Evolutionary conservation across 176 grass and related monocot species (phyloP).

Genomic region (Oryza glumipatula): DNA sequence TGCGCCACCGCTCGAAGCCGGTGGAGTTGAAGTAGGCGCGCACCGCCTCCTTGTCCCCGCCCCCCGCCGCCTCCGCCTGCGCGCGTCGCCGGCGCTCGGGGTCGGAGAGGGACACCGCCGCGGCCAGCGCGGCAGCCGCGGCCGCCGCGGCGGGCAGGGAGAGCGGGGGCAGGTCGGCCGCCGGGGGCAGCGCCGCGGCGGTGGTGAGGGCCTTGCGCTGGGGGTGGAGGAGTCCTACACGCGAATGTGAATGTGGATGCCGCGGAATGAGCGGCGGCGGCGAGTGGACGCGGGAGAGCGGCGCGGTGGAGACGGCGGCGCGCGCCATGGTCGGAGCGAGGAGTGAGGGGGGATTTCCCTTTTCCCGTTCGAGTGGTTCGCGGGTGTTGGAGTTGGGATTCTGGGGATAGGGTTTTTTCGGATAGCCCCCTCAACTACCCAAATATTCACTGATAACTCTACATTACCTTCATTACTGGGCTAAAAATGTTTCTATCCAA

Average conservation of each 20-base stretch:
- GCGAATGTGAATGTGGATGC: neutral
- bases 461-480: too few relatives aligned
- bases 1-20: slow-evolving; percentile 88
- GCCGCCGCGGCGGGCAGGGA: slow-evolving; percentile 56
- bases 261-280: neutral
- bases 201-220: slow-evolving; percentile 12
- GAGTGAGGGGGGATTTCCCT: slow-evolving; percentile 13
- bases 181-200: slow-evolving; percentile 50
- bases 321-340: slow-evolving; percentile 57
- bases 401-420: slow-evolving; percentile 67
- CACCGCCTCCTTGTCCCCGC: slow-evolving; percentile 89
- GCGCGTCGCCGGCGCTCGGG: slow-evolving; percentile 65
- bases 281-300: slow-evolving; percentile 45
- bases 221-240: neutral
- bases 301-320: slow-evolving; percentile 61
- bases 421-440: slow-evolving; percentile 1
- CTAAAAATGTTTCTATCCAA: neutral
- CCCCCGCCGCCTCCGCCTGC: slow-evolving; percentile 76
- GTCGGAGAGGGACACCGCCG: slow-evolving; percentile 62
- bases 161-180: slow-evolving; percentile 46
- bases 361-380: slow-evolving; percentile 21
- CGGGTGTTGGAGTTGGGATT: slow-evolving; percentile 6
- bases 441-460: neutral
- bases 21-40: slow-evolving; percentile 95
- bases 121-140: slow-evolving; percentile 47